Conservation (phyloP, 2,329 filamentous ascomycete species). For the Ceratocystiopsis brevicomis region DNA sequence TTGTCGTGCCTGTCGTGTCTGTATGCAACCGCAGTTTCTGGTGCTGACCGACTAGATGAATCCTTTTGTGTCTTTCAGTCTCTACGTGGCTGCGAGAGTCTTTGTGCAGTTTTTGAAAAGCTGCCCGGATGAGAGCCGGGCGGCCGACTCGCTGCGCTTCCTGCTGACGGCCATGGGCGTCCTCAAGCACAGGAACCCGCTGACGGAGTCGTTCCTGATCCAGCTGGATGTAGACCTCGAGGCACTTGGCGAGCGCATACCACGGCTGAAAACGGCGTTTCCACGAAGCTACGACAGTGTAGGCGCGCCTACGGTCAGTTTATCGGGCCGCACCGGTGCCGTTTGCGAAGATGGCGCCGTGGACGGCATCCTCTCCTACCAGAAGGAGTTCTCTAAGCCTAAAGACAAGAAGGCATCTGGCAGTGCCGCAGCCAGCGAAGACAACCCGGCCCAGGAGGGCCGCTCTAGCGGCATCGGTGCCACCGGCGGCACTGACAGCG, state of each 20-base stretch:
- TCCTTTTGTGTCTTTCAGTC: constrained; percentile 83
- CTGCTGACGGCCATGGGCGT: constrained; percentile 79
- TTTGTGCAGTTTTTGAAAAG: constrained; percentile 96
- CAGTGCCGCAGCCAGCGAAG: neutral
- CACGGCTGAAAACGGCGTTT: constrained; percentile 35
- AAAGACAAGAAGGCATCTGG: neutral
- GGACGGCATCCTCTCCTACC: constrained; percentile 24
- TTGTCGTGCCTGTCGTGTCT: neutral
- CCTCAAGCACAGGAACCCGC: constrained; percentile 67
- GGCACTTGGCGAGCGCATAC: constrained; percentile 43
- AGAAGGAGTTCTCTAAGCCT: constrained; percentile 6
- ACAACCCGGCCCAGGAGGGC: constrained; percentile 1
- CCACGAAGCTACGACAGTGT: constrained; percentile 33
- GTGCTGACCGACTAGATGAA: constrained; percentile 47
- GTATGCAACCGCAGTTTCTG: neutral
- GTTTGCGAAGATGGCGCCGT: constrained; percentile 11
- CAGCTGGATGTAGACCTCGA: constrained; percentile 87
- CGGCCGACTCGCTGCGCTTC: constrained; percentile 69
- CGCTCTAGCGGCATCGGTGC: neutral
- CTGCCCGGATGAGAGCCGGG: constrained; percentile 65
- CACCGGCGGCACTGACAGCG: neutral
- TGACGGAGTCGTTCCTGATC: constrained; percentile 87
- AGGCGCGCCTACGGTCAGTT: constrained; percentile 4
- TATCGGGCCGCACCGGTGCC: constrained; percentile 3
- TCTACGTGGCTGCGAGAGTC: constrained; percentile 88